Base-by-base conservation (phyloP, 148 eudicot species). In the Rhododendron kiyosumense region DNA sequence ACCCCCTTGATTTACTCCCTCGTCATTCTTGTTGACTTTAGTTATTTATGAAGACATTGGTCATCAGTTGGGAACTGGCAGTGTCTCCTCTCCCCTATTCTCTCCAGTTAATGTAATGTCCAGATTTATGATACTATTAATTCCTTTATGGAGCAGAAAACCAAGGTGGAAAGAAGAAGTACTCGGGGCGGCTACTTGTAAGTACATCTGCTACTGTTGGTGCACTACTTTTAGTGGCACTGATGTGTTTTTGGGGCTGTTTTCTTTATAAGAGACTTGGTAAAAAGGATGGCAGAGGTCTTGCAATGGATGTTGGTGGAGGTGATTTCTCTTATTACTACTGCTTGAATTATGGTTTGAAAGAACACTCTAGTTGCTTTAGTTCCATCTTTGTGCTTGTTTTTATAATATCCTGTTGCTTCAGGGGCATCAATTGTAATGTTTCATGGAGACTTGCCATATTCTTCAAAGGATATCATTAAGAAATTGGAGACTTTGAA, bases 221-320 rank as follows among this genome's bases (percentile, higher is more conserved):
- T 84, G 99, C 98, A 45, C 90, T 95, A 85, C 95, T 97, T 86
- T 90, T 97, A 73, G 98, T 97, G 82, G 99, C 99, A 74, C 92
- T 97, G 38, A 97, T 97, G 99, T 97, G 99, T 88, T 97, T 94
- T 87, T 97, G 99, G 99, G 99, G 98, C 28, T 97, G 99, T 89
- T 94, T 92, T 89, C 89, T 97, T 86, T 97, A 95, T 81, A 97
- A 97, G 92, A 97, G 92, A 91, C 96, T 97, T 84, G 98, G 98
- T 79, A 97, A 95, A 93, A 90, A 90, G 74, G 94, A 93, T 88
- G 92, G 87, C 81, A 91, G 85, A 92, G 91, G 94, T 86, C 98
- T 97, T 85, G 98, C 93, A 28, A 87, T 95, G 91, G 96, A 93
- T 91, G 98, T 94, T 71, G 65, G 94, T 91, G 98, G 94, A 93